These are phyloP conservation scores for Curvularia sp. DNA, from an alignment of 2,329 filamentous ascomycete genomes.

Conservation along the genomic window DNA sequence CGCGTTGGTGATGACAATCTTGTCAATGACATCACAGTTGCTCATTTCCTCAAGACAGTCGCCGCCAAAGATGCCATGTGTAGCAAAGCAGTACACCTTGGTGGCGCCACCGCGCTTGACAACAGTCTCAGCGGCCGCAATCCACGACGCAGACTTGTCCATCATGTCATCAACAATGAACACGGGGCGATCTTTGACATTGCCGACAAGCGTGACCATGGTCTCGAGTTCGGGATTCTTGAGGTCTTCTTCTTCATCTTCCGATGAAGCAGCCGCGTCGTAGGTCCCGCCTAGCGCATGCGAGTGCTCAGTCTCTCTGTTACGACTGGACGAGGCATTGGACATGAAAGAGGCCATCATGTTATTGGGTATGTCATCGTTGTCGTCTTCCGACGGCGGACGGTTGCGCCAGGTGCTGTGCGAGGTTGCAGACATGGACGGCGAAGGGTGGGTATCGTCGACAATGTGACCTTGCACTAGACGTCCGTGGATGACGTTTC, in stretches of 20 bases:
- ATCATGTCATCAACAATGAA: constrained; percentile 99
- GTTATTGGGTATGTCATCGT: constrained; percentile 69
- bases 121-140: constrained; percentile 94
- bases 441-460: constrained; percentile 88
- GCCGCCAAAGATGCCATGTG: constrained; percentile 90
- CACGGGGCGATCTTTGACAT: constrained; percentile 85
- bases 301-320: constrained; percentile 59
- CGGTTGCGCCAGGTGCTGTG: constrained; percentile 59
- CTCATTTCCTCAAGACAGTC: constrained; percentile 90
- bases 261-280: constrained; percentile 81
- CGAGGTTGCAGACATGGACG: constrained; percentile 69
- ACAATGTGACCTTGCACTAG: constrained; percentile 95
- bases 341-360: constrained; percentile 87
- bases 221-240: constrained; percentile 83
- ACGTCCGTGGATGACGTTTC: constrained; percentile 89
- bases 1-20: constrained; percentile 95
- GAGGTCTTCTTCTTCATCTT: constrained; percentile 92
- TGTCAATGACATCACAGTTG: constrained; percentile 89
- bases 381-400: constrained; percentile 57
- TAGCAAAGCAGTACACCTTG: constrained; percentile 97
- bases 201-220: constrained; percentile 96
- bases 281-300: constrained; percentile 82
- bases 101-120: constrained; percentile 91
- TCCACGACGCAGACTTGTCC: constrained; percentile 95
- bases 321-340: constrained; percentile 68